Conservation (phyloP, 331 rosid genomes). For the Saraca asoca region DNA sequence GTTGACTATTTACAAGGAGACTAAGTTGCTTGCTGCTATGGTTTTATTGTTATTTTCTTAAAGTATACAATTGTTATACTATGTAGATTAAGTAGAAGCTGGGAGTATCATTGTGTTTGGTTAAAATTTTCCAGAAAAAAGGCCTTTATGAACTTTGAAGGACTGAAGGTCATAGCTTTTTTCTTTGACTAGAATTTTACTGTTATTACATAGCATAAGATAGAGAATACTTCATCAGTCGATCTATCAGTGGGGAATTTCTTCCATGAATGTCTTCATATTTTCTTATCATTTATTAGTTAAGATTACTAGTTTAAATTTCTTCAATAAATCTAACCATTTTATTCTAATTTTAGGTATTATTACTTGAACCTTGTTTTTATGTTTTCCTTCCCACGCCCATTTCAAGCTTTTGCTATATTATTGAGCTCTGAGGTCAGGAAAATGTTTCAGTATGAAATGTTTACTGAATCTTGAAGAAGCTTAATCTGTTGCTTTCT, state of each 20-base stretch:
- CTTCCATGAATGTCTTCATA: constrained; percentile 8
- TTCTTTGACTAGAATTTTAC: constrained; percentile 17
- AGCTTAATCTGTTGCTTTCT: constrained; percentile 29
- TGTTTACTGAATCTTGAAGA: constrained; percentile 14
- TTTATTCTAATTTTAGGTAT: constrained; percentile 5
- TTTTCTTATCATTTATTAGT: not conserved
- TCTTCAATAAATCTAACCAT: not conserved
- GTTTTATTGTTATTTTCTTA: not conserved
- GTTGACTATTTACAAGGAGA: not conserved
- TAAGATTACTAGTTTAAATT: too few relatives aligned
- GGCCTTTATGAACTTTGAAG: constrained; percentile 13
- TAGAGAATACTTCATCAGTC: not conserved
- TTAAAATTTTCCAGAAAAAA: not conserved
- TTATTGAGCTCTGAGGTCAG: constrained; percentile 17
- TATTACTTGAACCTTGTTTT: constrained; percentile 8
- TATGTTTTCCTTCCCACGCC: constrained; percentile 3
- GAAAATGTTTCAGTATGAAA: constrained; percentile 19
- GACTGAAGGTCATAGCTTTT: not conserved
- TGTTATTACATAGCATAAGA: not conserved
- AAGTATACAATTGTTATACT: too few relatives aligned
- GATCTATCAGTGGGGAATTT: not conserved
- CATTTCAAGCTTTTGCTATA: constrained; percentile 19
- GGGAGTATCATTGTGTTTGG: not conserved
- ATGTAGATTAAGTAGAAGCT: not conserved
- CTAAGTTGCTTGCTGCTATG: not conserved